Evolutionary conservation across 129 eudicot genomes (phyloP).

Genomic region (Tanacetum coccineum): DNA sequence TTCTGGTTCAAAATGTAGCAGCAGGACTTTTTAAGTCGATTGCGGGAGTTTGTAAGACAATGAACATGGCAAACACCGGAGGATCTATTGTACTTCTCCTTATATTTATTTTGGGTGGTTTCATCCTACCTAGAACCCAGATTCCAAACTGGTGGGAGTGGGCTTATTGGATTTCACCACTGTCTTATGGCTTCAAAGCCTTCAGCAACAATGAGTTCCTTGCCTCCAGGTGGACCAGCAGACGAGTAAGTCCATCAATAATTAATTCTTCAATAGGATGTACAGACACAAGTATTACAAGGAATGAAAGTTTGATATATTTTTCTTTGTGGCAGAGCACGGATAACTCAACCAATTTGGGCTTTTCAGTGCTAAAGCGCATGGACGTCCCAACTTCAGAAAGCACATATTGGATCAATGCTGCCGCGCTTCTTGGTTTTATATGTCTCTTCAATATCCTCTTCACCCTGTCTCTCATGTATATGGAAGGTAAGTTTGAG

Average conservation of each 20-base stretch:
- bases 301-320: neutral
- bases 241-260: slow-evolving; percentile 25
- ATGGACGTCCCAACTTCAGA: slow-evolving; percentile 37
- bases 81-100: slow-evolving; percentile 61
- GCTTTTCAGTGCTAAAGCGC: slow-evolving; percentile 39
- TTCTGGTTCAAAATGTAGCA: slow-evolving; percentile 82
- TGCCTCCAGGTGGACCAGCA: slow-evolving; percentile 45
- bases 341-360: slow-evolving; percentile 42
- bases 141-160: slow-evolving; percentile 57
- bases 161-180: slow-evolving; percentile 62
- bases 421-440: slow-evolving; percentile 44
- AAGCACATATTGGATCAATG: slow-evolving; percentile 52
- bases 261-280: neutral
- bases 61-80: slow-evolving; percentile 71
- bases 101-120: slow-evolving; percentile 76
- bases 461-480: slow-evolving; percentile 47
- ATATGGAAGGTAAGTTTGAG: slow-evolving; percentile 17
- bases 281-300: neutral
- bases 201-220: slow-evolving; percentile 51
- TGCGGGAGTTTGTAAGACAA: slow-evolving; percentile 73
- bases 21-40: slow-evolving; percentile 70
- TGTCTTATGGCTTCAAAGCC: slow-evolving; percentile 52
- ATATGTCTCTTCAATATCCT: slow-evolving; percentile 37
- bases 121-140: slow-evolving; percentile 55
- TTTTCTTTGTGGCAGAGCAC: slow-evolving; percentile 35